These are phyloP conservation scores for Fusarium pseudonygamai DNA, from an alignment of 2,329 filamentous ascomycete species.

Conservation along the genomic window DNA sequence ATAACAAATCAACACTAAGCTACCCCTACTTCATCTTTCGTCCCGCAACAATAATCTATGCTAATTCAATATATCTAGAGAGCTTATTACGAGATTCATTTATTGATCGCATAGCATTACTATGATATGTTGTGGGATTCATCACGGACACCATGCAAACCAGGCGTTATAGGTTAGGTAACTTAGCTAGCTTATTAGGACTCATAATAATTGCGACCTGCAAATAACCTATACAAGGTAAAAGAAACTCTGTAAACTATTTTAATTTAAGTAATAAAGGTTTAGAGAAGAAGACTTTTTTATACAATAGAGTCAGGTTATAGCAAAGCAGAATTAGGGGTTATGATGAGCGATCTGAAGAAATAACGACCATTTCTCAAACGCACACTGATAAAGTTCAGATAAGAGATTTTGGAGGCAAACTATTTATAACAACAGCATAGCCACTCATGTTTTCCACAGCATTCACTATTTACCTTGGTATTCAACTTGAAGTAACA, in stretches of 20 bases:
- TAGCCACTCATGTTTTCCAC: background rate
- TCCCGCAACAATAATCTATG: rapidly evolving
- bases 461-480: background rate
- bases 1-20: background rate
- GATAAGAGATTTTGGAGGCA: background rate
- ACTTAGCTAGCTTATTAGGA: rapidly evolving
- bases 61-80: rapidly evolving
- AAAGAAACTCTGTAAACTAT: background rate
- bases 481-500: background rate
- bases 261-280: background rate
- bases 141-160: rapidly evolving
- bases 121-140: background rate
- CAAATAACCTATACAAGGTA: background rate
- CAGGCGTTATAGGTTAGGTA: background rate
- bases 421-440: background rate
- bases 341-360: too few relatives aligned
- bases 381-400: background rate
- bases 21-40: rapidly evolving
- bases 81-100: rapidly evolving
- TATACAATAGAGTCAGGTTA: too few relatives aligned
- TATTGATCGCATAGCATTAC: too few relatives aligned
- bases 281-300: background rate
- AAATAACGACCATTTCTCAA: background rate
- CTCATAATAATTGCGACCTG: background rate
- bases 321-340: too few relatives aligned